Conservation (phyloP, 2,329 filamentous ascomycete species). For the Periconia digitata region DNA sequence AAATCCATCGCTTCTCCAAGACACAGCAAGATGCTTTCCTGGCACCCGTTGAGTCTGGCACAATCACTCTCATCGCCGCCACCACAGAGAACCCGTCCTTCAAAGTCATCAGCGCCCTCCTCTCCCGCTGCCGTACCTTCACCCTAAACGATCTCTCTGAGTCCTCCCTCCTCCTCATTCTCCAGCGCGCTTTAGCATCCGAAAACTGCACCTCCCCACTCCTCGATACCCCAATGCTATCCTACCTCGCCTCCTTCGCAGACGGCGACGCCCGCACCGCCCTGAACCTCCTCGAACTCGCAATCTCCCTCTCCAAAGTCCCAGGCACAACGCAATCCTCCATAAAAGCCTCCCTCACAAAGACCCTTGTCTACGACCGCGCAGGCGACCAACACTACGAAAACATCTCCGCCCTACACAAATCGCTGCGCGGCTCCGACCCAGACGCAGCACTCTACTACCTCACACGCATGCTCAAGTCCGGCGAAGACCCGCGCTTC, state of each 20-base stretch:
- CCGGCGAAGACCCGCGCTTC: constrained; percentile 90
- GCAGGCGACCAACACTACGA: constrained; percentile 97
- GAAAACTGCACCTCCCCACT: constrained; percentile 61
- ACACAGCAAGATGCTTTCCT: constrained; percentile 94
- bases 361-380: constrained; percentile 92
- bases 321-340: constrained; percentile 69
- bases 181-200: constrained; percentile 70
- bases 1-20: constrained; percentile 91
- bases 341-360: constrained; percentile 82
- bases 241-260: constrained; percentile 80
- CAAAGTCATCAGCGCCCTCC: constrained; percentile 82
- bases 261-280: constrained; percentile 93
- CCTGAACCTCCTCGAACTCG: constrained; percentile 87
- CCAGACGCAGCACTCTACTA: constrained; percentile 91
- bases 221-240: constrained; percentile 74
- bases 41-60: constrained; percentile 86
- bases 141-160: constrained; percentile 75
- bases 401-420: constrained; percentile 95
- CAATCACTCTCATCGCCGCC: constrained; percentile 88
- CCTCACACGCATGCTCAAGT: constrained; percentile 91
- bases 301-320: constrained; percentile 72
- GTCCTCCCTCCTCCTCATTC: constrained; percentile 71
- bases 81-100: constrained; percentile 98
- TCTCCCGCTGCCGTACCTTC: constrained; percentile 89
- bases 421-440: constrained; percentile 85